Evolutionary conservation across 169 alveolate species (phyloP), one percentile per base, ranked within the genome.

Genomic region (Eimeria necatrix): DNA sequence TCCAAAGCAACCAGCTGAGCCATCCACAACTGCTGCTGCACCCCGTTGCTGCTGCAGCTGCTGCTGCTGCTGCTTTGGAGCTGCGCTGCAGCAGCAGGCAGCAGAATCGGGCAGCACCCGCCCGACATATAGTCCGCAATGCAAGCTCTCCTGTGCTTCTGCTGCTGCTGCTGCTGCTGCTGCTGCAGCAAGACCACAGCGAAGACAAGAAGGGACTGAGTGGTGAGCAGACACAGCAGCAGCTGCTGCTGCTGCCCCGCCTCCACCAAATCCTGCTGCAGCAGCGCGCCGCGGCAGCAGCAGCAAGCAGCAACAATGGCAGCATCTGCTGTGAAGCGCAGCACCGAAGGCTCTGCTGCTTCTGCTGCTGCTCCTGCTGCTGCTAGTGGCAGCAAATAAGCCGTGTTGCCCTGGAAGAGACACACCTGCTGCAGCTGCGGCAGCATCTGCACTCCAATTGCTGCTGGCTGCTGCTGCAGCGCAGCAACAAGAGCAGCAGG

Each of bases 351-450:
- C 18, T 52, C 91, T 53, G 78, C 56, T 24, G 73, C 91, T 53
- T 46, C 78, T 24, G 76, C 76, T 83, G 91, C 76, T 83, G 90
- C 74, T 81, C 76, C 76, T 81, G 90, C 90, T 52, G 90, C 90
- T 83, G 91, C 73, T 24, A 83, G 78, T 6, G 91, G 76, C 51
- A 83, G 91, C 91, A 83, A 68, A 48, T 83, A 83, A 2, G 91
- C 91, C 26, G 73, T 32, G 59, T 41, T 83, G 52, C 91, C 91
- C 59, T 83, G 91, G 22, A 83, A 59, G 59, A 83, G 91, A 18
- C 91, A 83, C 7, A 83, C 60, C 48, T 83, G 91, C 78, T 83
- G 91, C 78, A 83, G 91, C 91, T 83, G 91, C 73, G 91, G 91
- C 91, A 83, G 48, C 59, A 83, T 73, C 91, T 83, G 91, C 24